A percentile compares a stretch with the other conserved stretches of the same genome.
phyloP scores from a whole-genome alignment of 2,329 filamentous ascomycete species.

The Cladosporium sp. region DNA sequence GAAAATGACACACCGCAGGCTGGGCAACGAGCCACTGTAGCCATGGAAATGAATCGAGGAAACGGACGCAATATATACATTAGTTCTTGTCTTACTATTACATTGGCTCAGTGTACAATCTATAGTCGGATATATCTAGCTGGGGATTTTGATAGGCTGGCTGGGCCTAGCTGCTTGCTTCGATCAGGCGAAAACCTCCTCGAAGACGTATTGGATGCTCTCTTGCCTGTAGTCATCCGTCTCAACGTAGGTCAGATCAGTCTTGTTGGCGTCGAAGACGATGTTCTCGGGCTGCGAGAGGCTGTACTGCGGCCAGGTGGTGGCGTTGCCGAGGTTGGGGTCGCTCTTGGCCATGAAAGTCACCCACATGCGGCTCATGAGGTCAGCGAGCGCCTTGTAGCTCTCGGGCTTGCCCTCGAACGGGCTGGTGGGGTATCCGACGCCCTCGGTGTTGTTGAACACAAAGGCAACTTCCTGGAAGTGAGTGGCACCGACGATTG shows the following conservation, averaged over 20 bases:
- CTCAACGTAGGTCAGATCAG: conserved; percentile 1
- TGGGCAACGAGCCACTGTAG: too few species aligned
- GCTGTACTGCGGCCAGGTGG: conserved; percentile 3
- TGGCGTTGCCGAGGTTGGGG: neutral
- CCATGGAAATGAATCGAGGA: too few species aligned
- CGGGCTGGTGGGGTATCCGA: neutral
- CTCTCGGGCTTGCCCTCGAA: conserved; percentile 9
- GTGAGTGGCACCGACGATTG: conserved; percentile 26
- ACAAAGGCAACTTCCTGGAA: conserved; percentile 52
- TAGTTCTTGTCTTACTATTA: too few species aligned
- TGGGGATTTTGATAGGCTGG: too few species aligned
- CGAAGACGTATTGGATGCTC: neutral
- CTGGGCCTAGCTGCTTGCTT: neutral
- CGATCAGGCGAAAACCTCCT: conserved; percentile 2
- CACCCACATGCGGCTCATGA: conserved; percentile 10
- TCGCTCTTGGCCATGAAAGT: conserved; percentile 6
- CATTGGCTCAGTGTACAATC: too few species aligned
- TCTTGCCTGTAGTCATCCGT: conserved; percentile 7
- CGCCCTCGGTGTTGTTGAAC: conserved; percentile 30
- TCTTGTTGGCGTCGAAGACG: conserved; percentile 8
- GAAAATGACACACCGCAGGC: too few species aligned
- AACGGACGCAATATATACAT: too few species aligned
- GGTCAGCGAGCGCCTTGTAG: conserved; percentile 1
- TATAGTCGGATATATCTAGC: too few species aligned
- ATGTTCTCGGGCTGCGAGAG: conserved; percentile 2